Percentiles rank a stretch among this genome's conserved stretches.
Conservation (phyloP, 148 eudicot species). For the Rhododendron williamsianum region DNA sequence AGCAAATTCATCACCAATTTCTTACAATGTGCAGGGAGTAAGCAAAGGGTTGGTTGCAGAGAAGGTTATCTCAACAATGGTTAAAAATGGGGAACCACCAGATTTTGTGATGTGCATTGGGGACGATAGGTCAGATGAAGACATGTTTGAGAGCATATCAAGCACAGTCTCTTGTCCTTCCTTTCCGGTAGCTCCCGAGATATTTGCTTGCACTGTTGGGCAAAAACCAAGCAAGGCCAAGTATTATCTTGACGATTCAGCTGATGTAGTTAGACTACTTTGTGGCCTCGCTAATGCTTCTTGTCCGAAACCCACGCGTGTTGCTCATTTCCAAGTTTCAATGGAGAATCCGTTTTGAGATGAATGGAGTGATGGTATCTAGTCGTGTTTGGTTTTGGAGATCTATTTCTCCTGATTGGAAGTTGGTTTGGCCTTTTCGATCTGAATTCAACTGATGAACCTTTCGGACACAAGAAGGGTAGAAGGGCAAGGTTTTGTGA, state of each 20-base stretch:
- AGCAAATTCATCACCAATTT: background rate
- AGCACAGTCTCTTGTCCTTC: constrained; percentile 37
- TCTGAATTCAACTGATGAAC: background rate
- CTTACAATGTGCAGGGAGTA: constrained; percentile 47
- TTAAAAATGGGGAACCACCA: constrained; percentile 35
- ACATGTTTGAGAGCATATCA: constrained; percentile 71
- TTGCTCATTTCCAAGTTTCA: constrained; percentile 46
- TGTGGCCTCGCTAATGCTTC: constrained; percentile 51
- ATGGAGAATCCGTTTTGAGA: constrained; percentile 34
- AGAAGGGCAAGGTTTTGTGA: background rate
- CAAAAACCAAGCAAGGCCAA: constrained; percentile 89
- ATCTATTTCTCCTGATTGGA: background rate
- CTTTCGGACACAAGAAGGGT: background rate
- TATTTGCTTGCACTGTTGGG: constrained; percentile 84
- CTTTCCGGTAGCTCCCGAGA: constrained; percentile 32
- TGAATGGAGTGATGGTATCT: background rate
- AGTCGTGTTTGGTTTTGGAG: background rate
- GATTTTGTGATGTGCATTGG: constrained; percentile 83
- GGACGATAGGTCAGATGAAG: constrained; percentile 85
- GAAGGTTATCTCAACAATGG: constrained; percentile 47
- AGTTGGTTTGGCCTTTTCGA: background rate
- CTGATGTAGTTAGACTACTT: constrained; percentile 47
- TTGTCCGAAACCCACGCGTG: constrained; percentile 40
- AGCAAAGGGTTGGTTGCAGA: constrained; percentile 70
- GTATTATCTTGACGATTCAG: constrained; percentile 69